Conservation (phyloP, 2,329 filamentous ascomycete species). For the Aspergillus melleus region DNA sequence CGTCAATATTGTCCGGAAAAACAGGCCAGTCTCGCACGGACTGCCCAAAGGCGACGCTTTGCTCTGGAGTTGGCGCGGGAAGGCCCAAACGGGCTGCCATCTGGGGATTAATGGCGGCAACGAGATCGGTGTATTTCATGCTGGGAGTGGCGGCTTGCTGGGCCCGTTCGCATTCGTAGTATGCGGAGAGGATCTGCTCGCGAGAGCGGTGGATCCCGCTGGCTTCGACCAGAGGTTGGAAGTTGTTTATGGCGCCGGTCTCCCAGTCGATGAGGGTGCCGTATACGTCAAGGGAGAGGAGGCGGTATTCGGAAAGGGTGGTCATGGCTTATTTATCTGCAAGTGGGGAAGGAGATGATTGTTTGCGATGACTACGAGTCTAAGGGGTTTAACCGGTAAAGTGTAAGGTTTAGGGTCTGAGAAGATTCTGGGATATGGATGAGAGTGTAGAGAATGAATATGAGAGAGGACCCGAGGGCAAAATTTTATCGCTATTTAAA, state of each 20-base stretch:
- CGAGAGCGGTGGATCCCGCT: too few relatives aligned
- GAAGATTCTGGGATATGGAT: too few relatives aligned
- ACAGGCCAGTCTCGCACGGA: conserved; percentile 38
- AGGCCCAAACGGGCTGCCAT: conserved; percentile 25
- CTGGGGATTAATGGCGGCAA: conserved; percentile 48
- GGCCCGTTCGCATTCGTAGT: conserved; percentile 38
- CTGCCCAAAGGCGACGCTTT: conserved; percentile 50
- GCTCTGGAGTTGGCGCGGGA: conserved; percentile 19
- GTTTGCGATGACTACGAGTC: too few relatives aligned
- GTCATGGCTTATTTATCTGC: too few relatives aligned
- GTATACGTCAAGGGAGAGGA: conserved; percentile 75
- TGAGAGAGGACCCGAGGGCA: too few relatives aligned
- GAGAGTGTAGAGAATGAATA: too few relatives aligned
- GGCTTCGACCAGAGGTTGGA: conserved; percentile 43
- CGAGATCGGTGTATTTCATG: conserved; percentile 60
- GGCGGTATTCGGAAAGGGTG: conserved; percentile 34
- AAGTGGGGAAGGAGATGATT: too few relatives aligned
- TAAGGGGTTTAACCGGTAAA: too few relatives aligned
- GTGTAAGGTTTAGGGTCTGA: too few relatives aligned
- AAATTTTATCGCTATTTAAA: too few relatives aligned
- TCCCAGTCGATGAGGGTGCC: conserved; percentile 67
- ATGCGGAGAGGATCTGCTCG: conserved; percentile 22
- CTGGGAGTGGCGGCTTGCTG: conserved; percentile 57
- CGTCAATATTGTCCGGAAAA: too few relatives aligned
- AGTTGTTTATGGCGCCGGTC: conserved; percentile 58